Evolutionary conservation across 805 yeast species (phyloP).

Genomic region (Teunomyces cretensis): DNA sequence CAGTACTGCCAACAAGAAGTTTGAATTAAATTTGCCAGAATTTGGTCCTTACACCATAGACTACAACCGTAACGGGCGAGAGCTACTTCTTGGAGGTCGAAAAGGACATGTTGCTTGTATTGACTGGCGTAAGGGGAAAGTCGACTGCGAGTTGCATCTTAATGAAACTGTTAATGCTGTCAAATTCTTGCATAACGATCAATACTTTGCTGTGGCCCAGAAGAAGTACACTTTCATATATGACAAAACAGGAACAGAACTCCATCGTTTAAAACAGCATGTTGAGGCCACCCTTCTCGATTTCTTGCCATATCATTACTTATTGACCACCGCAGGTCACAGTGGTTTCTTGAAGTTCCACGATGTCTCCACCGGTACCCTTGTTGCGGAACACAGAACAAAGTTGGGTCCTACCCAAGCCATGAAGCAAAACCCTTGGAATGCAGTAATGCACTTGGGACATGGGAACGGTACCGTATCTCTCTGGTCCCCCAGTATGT

Average conservation of each 20-base stretch:
- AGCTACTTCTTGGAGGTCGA: conserved; percentile 77
- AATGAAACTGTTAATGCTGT: conserved; percentile 91
- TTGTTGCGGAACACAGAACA: conserved; percentile 81
- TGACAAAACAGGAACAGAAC: conserved; percentile 86
- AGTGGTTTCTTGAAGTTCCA: conserved; percentile 89
- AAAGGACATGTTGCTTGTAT: conserved; percentile 95
- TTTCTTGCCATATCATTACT: conserved; percentile 88
- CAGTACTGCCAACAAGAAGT: conserved; percentile 69
- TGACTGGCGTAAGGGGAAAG: conserved; percentile 88
- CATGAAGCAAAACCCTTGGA: conserved; percentile 91
- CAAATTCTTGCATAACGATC: conserved; percentile 87
- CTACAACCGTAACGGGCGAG: conserved; percentile 86
- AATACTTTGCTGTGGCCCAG: conserved; percentile 95
- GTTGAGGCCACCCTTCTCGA: conserved; percentile 80
- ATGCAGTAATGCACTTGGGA: conserved; percentile 92
- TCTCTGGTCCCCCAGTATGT: conserved; percentile 88
- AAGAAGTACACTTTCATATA: conserved; percentile 91
- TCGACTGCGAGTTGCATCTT: conserved; percentile 78
- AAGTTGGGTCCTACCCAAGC: conserved; percentile 88
- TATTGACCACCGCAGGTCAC: conserved; percentile 84
- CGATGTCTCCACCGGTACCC: conserved; percentile 89
- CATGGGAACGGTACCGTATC: conserved; percentile 92
- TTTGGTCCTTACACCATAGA: conserved; percentile 86
- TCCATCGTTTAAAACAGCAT: conserved; percentile 89
- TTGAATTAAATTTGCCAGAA: conserved; percentile 69